A percentile compares a stretch with the other conserved stretches of the same genome.
Evolutionary conservation across 1,139 yeast genomes (phyloP).

Genomic region (Blastobotrys illinoisensis): DNA sequence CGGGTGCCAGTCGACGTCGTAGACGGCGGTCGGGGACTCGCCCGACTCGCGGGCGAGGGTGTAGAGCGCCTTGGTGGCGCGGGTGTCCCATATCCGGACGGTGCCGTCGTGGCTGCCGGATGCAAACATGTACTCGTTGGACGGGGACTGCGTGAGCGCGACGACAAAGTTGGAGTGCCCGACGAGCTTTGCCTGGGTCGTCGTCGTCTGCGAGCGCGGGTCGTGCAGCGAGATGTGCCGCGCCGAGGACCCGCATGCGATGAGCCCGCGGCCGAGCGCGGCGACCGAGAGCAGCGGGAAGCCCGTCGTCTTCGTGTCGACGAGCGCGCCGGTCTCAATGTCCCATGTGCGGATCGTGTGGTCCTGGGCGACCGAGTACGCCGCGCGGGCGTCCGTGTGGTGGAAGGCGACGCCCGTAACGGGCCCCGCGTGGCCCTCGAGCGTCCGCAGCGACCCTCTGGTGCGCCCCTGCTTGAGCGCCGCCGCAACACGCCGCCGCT

Average conservation of each 20-base stretch:
- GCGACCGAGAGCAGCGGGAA: slow-evolving; percentile 74
- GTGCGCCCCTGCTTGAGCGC: slow-evolving; percentile 68
- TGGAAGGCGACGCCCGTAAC: slow-evolving; percentile 83
- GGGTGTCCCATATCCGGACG: slow-evolving; percentile 90
- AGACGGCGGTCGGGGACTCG: slow-evolving; percentile 51
- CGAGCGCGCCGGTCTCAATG: slow-evolving; percentile 71
- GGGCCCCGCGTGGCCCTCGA: slow-evolving; percentile 79
- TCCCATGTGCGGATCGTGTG: slow-evolving; percentile 97
- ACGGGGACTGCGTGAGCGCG: slow-evolving; percentile 53
- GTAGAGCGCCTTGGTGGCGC: slow-evolving; percentile 80
- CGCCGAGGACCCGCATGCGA: slow-evolving; percentile 93
- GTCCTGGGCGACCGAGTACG: slow-evolving; percentile 91
- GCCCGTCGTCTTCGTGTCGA: slow-evolving; percentile 87
- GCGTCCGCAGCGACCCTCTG: slow-evolving; percentile 70
- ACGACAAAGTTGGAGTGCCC: slow-evolving; percentile 95
- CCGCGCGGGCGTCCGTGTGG: slow-evolving; percentile 63
- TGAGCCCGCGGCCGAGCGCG: slow-evolving; percentile 54
- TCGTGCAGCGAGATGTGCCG: slow-evolving; percentile 92
- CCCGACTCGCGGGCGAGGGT: slow-evolving; percentile 68
- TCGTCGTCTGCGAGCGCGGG: slow-evolving; percentile 53
- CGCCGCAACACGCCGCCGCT: slow-evolving; percentile 74
- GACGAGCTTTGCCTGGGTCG: slow-evolving; percentile 61
- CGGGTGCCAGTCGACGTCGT: slow-evolving; percentile 80
- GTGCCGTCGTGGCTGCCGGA: slow-evolving; percentile 96
- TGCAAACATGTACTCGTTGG: slow-evolving; percentile 57